phyloP scores from a whole-genome alignment of 2,329 filamentous ascomycete genomes.

The Grosmannia clavigera region DNA sequence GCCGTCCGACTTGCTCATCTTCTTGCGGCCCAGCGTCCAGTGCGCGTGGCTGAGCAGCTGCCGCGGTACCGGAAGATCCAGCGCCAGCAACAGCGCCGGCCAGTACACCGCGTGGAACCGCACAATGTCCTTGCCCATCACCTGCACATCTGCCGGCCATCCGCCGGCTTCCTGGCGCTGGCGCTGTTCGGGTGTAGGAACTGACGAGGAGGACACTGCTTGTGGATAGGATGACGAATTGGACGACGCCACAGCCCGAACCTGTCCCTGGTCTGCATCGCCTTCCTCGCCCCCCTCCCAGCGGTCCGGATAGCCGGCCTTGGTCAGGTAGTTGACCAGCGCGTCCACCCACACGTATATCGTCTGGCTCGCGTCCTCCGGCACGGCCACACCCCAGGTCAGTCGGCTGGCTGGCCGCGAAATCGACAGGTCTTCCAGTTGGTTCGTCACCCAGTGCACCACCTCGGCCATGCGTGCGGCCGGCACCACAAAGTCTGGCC shows the following conservation, averaged over 20 bases:
- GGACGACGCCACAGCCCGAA: neutral
- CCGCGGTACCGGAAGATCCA: conserved; percentile 66
- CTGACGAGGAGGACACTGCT: too few relatives aligned
- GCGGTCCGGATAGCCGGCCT: conserved; percentile 61
- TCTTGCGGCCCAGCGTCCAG: conserved; percentile 83
- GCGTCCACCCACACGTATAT: conserved; percentile 99
- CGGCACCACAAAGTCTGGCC: conserved; percentile 69
- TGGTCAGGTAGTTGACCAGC: conserved; percentile 85
- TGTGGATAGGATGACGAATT: too few relatives aligned
- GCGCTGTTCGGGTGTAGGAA: conserved; percentile 25
- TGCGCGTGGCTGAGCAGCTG: conserved; percentile 82
- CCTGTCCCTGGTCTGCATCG: neutral
- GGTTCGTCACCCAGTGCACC: conserved; percentile 59
- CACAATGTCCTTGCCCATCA: conserved; percentile 93
- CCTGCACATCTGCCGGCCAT: conserved; percentile 86
- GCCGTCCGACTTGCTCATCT: conserved; percentile 94
- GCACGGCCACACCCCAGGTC: conserved; percentile 81
- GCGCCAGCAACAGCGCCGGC: conserved; percentile 88
- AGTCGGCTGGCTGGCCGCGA: conserved; percentile 70
- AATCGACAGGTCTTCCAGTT: conserved; percentile 71
- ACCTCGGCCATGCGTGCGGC: conserved; percentile 63
- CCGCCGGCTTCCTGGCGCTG: conserved; percentile 32
- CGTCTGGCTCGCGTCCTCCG: conserved; percentile 71
- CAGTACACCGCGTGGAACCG: conserved; percentile 97
- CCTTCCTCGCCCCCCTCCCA: conserved; percentile 29